Base-by-base conservation (phyloP, 495 filamentous ascomycete genomes). In the Aspergillus mulundensis region DNA sequence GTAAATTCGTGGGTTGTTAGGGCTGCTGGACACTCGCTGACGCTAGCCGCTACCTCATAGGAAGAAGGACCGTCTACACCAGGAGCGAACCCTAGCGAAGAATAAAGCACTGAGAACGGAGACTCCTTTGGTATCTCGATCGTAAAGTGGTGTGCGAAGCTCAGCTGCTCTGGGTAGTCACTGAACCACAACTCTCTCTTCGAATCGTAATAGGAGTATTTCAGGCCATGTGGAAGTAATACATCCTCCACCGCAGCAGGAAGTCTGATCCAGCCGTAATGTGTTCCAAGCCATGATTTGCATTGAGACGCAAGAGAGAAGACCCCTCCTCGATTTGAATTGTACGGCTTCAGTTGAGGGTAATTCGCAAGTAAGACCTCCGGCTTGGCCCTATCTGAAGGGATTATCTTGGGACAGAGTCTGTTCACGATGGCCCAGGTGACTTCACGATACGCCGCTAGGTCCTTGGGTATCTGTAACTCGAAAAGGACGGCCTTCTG, bases 401-500 rank as follows among this genome's bases (percentile, higher is more conserved):
- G 16, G 10, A 8, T 12, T 20, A 5, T 36, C 20, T 28, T 62
- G 1, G 59, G 30, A 14, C 78, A 68, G 5, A 82, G 44, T 18
- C 74, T 57, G 5, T 65, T 62, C 2, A 82, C 55, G n/a, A 87
- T 55, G 5, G 59, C 61, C 16, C 72, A 70, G 0, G 80, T 83
- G 5, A 62, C 55, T 40, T 81, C 69, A 1, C 86, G 75, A 80
- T 86, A 90, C 4, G 69, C 52, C 15, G 54, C 56, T 18, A 86
- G 72, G 0, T 50, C 50, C 0, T 18, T 14, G 1, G 85, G 84
- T 4, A 75, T 63, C 12, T 56, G 38, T 0, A 87, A 65, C 65
- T 90, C 85, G 38, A 88, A 86, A 0, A 87, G 70, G 0, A 74
- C 66, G 0, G 76, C 66, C 52, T 77, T 74, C 53, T 62, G 60